phyloP scores from a whole-genome alignment of 169 alveolate species.

The Eimeria brunetti region DNA sequence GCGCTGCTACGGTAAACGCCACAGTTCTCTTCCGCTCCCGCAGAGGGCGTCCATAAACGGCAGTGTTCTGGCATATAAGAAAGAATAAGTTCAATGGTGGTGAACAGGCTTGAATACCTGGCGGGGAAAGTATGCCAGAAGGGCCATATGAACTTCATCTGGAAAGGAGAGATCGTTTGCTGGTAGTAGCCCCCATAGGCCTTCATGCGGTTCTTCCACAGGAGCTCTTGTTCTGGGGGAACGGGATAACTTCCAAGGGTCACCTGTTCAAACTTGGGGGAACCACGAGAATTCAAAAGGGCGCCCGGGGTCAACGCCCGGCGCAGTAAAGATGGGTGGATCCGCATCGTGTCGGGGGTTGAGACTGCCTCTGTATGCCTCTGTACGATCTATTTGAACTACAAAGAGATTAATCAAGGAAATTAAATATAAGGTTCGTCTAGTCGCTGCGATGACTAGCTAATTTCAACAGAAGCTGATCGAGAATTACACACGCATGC shows the following conservation, averaged over 20 bases:
- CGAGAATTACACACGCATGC: conserved; percentile 1
- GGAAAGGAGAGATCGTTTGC: conserved; percentile 92
- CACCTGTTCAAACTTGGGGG: conserved; percentile 88
- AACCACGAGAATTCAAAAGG: conserved; percentile 33
- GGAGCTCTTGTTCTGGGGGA: conserved; percentile 92
- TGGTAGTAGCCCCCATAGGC: conserved; percentile 91
- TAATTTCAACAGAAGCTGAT: background rate
- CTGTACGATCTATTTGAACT: background rate
- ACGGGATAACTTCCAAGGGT: conserved; percentile 92
- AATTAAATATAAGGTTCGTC: background rate
- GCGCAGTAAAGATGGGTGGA: conserved; percentile 55
- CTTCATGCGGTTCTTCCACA: conserved; percentile 91
- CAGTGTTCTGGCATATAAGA: background rate
- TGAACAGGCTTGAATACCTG: conserved; percentile 82
- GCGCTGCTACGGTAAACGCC: background rate
- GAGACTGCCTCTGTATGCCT: background rate
- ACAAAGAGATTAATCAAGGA: background rate
- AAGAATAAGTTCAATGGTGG: background rate
- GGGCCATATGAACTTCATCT: conserved; percentile 90
- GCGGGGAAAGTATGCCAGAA: conserved; percentile 92
- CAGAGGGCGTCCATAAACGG: background rate
- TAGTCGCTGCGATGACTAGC: background rate
- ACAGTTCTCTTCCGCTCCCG: background rate
- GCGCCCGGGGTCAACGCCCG: conserved; percentile 64
- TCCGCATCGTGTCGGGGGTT: conserved; percentile 20